phyloP scores from a whole-genome alignment of 129 eudicot species.

The Mikania micrantha region DNA sequence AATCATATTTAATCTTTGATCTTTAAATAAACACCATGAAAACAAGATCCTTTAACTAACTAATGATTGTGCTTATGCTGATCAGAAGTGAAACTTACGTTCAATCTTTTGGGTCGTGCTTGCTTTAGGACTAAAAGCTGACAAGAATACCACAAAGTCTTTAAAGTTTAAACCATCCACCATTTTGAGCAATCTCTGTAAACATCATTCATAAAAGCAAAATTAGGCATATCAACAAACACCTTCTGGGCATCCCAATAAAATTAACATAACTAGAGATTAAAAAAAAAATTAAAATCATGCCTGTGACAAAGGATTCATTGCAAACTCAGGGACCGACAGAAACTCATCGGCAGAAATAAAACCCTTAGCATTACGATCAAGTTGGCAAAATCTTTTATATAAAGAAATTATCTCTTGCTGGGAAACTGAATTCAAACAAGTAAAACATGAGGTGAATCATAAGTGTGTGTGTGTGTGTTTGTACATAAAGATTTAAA shows the following conservation, averaged over 20 bases:
- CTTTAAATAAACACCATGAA: neutral
- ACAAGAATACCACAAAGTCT: constrained; percentile 87
- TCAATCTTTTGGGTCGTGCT: constrained; percentile 63
- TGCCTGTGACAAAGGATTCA: constrained; percentile 86
- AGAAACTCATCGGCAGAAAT: constrained; percentile 83
- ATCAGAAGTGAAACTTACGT: constrained; percentile 34
- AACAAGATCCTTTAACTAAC: neutral
- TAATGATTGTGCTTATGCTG: neutral
- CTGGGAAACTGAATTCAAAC: constrained; percentile 56
- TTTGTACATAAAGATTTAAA: too few relatives aligned
- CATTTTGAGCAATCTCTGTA: constrained; percentile 87
- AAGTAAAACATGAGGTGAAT: neutral
- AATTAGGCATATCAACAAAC: constrained; percentile 20
- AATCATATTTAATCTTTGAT: too few relatives aligned
- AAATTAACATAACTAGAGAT: neutral
- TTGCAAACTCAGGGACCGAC: constrained; percentile 86
- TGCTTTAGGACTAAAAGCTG: constrained; percentile 87
- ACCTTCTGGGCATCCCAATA: neutral
- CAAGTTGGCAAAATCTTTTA: constrained; percentile 90
- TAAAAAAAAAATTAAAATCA: neutral
- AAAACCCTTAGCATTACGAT: constrained; percentile 77
- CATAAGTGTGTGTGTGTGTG: neutral
- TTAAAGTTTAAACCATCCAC: constrained; percentile 96
- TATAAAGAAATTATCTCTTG: constrained; percentile 85
- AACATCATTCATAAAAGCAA: constrained; percentile 12